These are phyloP conservation scores for Beta corolliflora DNA, from an alignment of 179 eudicot genomes.

Conservation along the genomic window DNA sequence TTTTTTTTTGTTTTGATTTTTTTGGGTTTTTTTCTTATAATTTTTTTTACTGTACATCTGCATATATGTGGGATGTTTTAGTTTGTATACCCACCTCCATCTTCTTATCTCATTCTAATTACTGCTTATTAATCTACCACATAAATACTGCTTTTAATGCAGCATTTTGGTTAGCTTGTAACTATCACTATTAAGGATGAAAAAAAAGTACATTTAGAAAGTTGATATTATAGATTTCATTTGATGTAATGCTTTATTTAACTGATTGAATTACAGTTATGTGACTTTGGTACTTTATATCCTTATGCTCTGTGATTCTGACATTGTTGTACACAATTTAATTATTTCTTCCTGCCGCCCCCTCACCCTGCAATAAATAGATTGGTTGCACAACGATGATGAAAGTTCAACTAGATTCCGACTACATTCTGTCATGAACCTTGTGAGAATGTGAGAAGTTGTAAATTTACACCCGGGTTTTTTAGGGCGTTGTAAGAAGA, in stretches of 20 bases:
- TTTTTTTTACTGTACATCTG: conserved; percentile 36
- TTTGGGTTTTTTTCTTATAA: conserved; percentile 11
- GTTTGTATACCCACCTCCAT: conserved; percentile 26
- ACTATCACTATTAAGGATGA: conserved; percentile 22
- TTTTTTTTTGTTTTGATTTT: background rate
- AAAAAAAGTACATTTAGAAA: background rate
- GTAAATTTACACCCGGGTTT: too few relatives aligned
- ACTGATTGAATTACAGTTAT: conserved; percentile 19
- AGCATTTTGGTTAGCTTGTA: conserved; percentile 42
- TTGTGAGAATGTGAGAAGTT: too few relatives aligned
- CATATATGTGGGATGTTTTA: conserved; percentile 37
- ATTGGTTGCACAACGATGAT: background rate
- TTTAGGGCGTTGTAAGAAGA: too few relatives aligned
- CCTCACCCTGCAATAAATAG: background rate
- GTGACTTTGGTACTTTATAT: conserved; percentile 15
- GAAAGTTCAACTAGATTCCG: background rate
- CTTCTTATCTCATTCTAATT: conserved; percentile 13
- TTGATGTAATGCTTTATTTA: conserved; percentile 4
- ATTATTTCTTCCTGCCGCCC: background rate
- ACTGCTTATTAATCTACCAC: conserved; percentile 11
- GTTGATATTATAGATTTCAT: conserved; percentile 16
- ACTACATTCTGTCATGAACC: background rate
- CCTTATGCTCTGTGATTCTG: conserved; percentile 14
- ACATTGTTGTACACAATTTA: conserved; percentile 8
- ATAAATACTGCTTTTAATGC: conserved; percentile 29